These are phyloP conservation scores for Malassezia furfur DNA, from an alignment of 1,284 basidiomycete genomes.

Conservation along the genomic window DNA sequence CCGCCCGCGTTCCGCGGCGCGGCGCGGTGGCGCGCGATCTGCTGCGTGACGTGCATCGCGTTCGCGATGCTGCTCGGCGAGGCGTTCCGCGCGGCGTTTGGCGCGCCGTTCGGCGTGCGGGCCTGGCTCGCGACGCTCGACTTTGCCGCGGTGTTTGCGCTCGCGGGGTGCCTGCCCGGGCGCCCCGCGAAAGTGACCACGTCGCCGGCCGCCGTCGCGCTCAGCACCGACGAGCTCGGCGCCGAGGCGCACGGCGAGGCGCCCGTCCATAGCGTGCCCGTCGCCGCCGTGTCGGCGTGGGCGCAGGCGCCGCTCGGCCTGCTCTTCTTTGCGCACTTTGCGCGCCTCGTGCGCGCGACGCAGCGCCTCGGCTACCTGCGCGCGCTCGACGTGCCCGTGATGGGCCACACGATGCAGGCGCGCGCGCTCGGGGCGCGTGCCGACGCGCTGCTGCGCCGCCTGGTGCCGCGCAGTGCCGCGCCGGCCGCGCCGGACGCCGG, in stretches of 20 bases:
- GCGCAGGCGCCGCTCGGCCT: slow-evolving; percentile 4
- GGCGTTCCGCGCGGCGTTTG: slow-evolving; percentile 7
- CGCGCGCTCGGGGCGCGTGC: neutral
- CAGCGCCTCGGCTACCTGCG: neutral
- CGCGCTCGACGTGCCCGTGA: slow-evolving; percentile 9
- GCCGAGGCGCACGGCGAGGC: neutral
- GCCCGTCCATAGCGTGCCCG: neutral
- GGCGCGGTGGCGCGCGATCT: slow-evolving; percentile 3
- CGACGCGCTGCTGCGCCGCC: neutral
- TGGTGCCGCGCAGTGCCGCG: neutral
- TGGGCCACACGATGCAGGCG: slow-evolving; percentile 9
- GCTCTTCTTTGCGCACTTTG: slow-evolving; percentile 9
- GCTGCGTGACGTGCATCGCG: neutral
- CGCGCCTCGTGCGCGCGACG: neutral
- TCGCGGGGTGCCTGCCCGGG: slow-evolving; percentile 1
- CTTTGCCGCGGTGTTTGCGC: neutral
- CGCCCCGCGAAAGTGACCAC: neutral
- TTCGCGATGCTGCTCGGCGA: neutral
- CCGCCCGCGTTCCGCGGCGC: neutral
- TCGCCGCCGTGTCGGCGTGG: slow-evolving; percentile 2
- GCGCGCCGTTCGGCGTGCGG: neutral
- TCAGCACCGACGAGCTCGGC: neutral
- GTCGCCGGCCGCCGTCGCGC: neutral
- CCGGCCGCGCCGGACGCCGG: neutral
- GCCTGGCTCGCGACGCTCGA: neutral